These are phyloP conservation scores for Chaetothyriales sp. DNA, from an alignment of 2,329 filamentous ascomycete genomes.

Conservation along the genomic window DNA sequence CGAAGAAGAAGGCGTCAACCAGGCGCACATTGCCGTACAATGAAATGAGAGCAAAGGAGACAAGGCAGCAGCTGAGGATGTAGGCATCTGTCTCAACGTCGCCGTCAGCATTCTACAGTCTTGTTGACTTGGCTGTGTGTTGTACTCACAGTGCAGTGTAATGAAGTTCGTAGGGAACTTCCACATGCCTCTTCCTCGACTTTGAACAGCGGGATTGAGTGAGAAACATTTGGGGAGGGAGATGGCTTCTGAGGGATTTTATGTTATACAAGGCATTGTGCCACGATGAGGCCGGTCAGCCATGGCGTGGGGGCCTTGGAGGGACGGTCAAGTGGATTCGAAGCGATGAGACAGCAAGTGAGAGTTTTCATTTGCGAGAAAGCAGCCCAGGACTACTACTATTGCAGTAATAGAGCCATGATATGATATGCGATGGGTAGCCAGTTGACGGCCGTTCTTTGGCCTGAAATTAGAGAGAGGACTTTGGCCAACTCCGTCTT, in stretches of 20 bases:
- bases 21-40: conserved; percentile 28
- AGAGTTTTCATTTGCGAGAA: neutral
- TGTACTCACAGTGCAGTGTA: conserved; percentile 19
- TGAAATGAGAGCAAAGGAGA: conserved; percentile 25
- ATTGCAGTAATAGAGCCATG: neutral
- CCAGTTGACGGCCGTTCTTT: no score
- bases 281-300: no score
- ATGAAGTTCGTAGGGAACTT: conserved; percentile 19
- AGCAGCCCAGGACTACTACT: no score
- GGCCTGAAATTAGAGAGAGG: no score
- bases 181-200: conserved; percentile 7
- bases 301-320: no score
- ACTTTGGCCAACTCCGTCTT: neutral
- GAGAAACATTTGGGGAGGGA: no score
- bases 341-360: neutral
- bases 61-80: conserved; percentile 24
- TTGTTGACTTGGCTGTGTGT: neutral
- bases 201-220: no score
- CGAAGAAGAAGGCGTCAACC: conserved; percentile 37
- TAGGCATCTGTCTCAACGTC: conserved; percentile 23
- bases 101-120: neutral
- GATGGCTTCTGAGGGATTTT: no score
- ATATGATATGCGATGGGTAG: no score
- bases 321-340: no score
- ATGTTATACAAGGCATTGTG: no score